A percentile compares a stretch with the other conserved stretches of the same genome.
These are phyloP conservation scores for Podaxis mareebaensis DNA, from an alignment of 768 basidiomycete species.

Conservation along the genomic window DNA sequence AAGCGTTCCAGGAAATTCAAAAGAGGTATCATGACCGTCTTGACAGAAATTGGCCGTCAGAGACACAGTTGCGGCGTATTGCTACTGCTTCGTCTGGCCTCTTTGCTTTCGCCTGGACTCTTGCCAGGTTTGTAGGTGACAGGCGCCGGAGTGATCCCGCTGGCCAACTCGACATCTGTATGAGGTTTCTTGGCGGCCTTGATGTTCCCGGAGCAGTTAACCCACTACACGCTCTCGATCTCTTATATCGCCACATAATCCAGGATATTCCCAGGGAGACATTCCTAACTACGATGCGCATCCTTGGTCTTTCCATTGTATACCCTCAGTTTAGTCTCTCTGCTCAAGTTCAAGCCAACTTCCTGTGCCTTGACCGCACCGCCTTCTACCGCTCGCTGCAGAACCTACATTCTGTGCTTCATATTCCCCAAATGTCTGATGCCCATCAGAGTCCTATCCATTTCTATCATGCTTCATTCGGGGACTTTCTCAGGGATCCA, in stretches of 20 bases:
- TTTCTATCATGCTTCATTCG: constrained; percentile 1
- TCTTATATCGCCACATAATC: background rate
- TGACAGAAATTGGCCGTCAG: background rate
- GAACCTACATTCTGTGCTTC: background rate
- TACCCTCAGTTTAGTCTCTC: background rate
- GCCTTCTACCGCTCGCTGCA: background rate
- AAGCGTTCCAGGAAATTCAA: background rate
- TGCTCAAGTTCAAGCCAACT: background rate
- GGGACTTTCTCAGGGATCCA: background rate
- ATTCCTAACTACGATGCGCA: background rate
- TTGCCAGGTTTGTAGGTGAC: constrained; percentile 2
- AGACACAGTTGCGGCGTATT: background rate
- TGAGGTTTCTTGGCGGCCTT: background rate
- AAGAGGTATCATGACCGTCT: background rate
- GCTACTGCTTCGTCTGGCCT: background rate
- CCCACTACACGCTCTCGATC: background rate
- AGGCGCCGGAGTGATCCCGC: background rate
- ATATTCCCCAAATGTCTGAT: background rate
- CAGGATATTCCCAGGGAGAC: background rate
- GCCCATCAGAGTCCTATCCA: background rate
- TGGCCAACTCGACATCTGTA: background rate
- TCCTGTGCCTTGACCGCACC: background rate
- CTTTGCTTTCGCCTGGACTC: background rate
- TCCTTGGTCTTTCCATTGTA: background rate
- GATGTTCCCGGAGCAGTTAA: background rate